Conservation (phyloP, 2,329 filamentous ascomycete genomes). For the Fusarium bactridioides region DNA sequence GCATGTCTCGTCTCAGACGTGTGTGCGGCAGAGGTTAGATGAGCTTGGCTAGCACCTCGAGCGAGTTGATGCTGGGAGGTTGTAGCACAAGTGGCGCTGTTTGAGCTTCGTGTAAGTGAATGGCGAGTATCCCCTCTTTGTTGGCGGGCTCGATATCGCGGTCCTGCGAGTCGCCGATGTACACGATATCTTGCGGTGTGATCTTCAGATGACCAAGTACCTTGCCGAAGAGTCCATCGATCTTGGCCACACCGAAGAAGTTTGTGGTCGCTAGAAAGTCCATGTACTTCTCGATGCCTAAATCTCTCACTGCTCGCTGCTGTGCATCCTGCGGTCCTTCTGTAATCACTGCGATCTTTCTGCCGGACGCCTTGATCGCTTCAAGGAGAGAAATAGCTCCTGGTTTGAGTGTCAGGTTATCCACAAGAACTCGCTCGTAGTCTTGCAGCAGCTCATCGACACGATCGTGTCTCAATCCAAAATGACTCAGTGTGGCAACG, state of each 20-base stretch:
- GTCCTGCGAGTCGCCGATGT: constrained; percentile 42
- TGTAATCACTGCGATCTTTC: constrained; percentile 54
- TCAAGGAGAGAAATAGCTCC: constrained; percentile 48
- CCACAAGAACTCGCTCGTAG: constrained; percentile 45
- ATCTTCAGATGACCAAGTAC: constrained; percentile 42
- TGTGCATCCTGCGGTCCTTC: constrained; percentile 59
- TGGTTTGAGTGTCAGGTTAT: constrained; percentile 46
- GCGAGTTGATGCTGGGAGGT: constrained; percentile 21
- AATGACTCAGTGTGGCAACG: constrained; percentile 42
- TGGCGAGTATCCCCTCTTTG: constrained; percentile 39
- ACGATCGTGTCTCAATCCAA: constrained; percentile 26
- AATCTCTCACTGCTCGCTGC: constrained; percentile 47
- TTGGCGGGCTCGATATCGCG: constrained; percentile 44
- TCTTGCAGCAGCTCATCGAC: constrained; percentile 33
- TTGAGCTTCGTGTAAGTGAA: constrained; percentile 37
- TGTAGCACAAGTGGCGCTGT: not conserved
- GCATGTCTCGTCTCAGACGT: not conserved
- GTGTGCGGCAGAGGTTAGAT: not conserved
- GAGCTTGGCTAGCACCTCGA: constrained; percentile 13
- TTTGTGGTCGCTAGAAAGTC: constrained; percentile 47
- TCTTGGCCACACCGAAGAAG: constrained; percentile 41
- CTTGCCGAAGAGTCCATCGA: constrained; percentile 38
- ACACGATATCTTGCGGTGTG: constrained; percentile 38
- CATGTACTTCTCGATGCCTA: constrained; percentile 37
- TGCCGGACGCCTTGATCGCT: constrained; percentile 44